These are phyloP conservation scores for Myxozyma geophila DNA, from an alignment of 805 yeast species.

Conservation along the genomic window DNA sequence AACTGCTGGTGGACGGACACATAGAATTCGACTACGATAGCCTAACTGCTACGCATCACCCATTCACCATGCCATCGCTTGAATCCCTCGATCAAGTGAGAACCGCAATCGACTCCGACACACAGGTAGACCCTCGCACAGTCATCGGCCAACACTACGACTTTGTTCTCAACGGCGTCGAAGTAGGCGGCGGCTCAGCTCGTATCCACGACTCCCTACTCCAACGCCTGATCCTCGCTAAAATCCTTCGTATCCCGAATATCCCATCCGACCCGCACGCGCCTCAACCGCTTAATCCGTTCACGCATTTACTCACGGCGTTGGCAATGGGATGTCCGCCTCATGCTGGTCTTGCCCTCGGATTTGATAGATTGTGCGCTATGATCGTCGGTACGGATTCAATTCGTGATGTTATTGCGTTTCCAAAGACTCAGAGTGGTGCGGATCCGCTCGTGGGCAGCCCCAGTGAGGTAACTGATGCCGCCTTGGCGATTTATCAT, in stretches of 20 bases:
- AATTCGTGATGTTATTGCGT: conserved; percentile 92
- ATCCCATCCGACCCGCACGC: conserved; percentile 31
- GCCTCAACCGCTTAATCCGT: conserved; percentile 52
- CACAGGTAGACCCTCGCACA: conserved; percentile 36
- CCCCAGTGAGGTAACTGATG: conserved; percentile 67
- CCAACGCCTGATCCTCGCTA: conserved; percentile 72
- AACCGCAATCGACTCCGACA: not conserved
- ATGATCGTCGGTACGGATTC: conserved; percentile 78
- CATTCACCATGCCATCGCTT: conserved; percentile 88
- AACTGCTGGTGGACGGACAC: conserved; percentile 47
- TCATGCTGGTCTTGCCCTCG: conserved; percentile 96
- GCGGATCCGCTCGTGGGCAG: conserved; percentile 84
- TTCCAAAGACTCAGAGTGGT: conserved; percentile 91
- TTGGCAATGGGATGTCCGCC: conserved; percentile 95
- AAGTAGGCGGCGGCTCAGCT: conserved; percentile 95
- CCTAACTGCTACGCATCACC: conserved; percentile 85
- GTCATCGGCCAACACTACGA: conserved; percentile 93
- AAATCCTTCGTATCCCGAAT: conserved; percentile 59
- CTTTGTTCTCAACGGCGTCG: conserved; percentile 90
- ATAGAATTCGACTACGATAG: conserved; percentile 61
- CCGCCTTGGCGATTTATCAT: conserved; percentile 58
- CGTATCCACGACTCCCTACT: conserved; percentile 86
- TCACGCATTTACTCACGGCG: conserved; percentile 85
- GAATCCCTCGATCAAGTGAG: conserved; percentile 61
- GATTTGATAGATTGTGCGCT: conserved; percentile 91